Percentiles rank a stretch among this genome's conserved stretches.
phyloP scores from a whole-genome alignment of 148 eudicot genomes.

The Fagopyrum homotropicum region DNA sequence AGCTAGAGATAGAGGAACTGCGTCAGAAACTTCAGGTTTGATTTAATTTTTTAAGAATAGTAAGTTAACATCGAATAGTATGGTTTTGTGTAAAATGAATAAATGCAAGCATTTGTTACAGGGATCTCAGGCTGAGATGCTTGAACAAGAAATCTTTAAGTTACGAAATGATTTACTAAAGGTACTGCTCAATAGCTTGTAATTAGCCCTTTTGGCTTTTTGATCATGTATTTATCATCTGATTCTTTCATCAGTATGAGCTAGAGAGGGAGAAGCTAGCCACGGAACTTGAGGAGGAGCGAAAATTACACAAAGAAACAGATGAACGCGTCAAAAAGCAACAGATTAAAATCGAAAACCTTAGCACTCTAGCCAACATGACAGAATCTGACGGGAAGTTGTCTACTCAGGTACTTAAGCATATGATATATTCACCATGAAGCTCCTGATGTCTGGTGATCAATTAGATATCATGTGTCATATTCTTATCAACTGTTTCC shows the following conservation, averaged over 20 bases:
- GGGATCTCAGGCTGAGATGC: slow-evolving; percentile 84
- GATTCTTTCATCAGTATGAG: slow-evolving; percentile 60
- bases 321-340: slow-evolving; percentile 70
- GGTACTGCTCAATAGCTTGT: slow-evolving; percentile 32
- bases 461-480: neutral
- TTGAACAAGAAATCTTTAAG: slow-evolving; percentile 87
- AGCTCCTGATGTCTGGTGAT: neutral
- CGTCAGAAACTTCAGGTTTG: slow-evolving; percentile 81
- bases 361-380: slow-evolving; percentile 38
- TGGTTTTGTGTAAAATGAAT: slow-evolving; percentile 1
- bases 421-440: neutral
- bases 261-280: slow-evolving; percentile 84
- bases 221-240: neutral
- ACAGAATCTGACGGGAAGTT: slow-evolving; percentile 22
- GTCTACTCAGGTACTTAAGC: neutral
- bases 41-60: neutral
- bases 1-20: slow-evolving; percentile 80
- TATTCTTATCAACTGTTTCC: neutral
- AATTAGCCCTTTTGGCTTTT: slow-evolving; percentile 4
- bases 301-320: slow-evolving; percentile 69
- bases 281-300: slow-evolving; percentile 83
- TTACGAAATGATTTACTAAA: slow-evolving; percentile 88
- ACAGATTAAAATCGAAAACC: slow-evolving; percentile 56
- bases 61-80: neutral
- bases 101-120: slow-evolving; percentile 19